Evolutionary conservation across 1,284 basidiomycete species (phyloP), one percentile per base, ranked within the genome.

Genomic region (Cerioporus squamosus): DNA sequence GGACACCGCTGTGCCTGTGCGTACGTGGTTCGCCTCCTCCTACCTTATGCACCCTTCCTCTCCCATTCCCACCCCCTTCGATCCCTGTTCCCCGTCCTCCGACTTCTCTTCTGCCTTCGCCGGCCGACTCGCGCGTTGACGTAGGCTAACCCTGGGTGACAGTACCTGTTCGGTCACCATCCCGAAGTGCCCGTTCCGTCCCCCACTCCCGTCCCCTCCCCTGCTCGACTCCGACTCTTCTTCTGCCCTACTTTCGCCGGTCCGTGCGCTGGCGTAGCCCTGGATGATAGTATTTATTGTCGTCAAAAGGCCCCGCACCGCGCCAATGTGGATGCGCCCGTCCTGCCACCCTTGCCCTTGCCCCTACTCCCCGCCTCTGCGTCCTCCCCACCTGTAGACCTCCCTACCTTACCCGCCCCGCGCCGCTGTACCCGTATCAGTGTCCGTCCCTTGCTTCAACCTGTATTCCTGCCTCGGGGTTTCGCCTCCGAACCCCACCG

Each of bases 261-360:
- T 4, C 12, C 46, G 15, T 3, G 33, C 43, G 44, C 31, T 48
- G 43, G 53, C 57, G 52, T 57, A 46, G 57, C 59, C 51, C 52
- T 50, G 65, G 60, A 63, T 64, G 63, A 52, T 60, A 57, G 52
- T 65, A 67, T 67, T 65, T 65, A 65, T 67, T 15, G 57, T 49
- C 54, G 57, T 48, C 55, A 67, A 67, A 67, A 65, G 55, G 57
- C 55, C 45, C 53, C 31, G 59, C 46, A 36, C 51, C 44, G 44
- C 51, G 43, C 51, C 39, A 38, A n/a, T 24, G 38, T 45, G 31
- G 39, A 40, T 50, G 52, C 42, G 48, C 52, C 44, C 48, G 44
- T 53, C 40, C 52, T 44, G 46, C 39, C 43, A 42, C 38, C 24
- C 45, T 29, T 42, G 26, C 45, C 31, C 31, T 39, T 20, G 48